Percentiles rank a stretch among this genome's conserved stretches.
Evolutionary conservation across 768 basidiomycete species (phyloP).

Genomic region (Pleurotus sapidus): DNA sequence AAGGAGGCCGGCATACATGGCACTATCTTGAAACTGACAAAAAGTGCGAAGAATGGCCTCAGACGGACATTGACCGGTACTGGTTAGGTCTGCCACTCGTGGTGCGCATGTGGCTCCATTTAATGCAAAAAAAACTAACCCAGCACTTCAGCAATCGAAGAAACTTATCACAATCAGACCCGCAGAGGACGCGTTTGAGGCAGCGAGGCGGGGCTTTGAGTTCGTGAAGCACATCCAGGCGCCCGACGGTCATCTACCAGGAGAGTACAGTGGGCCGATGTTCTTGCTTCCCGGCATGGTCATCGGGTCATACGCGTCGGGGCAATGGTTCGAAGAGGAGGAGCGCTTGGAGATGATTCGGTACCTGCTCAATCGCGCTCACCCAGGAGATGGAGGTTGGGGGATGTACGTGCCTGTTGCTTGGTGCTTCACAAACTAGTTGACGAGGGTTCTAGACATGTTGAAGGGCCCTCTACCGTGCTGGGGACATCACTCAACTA

Average conservation of each 20-base stretch:
- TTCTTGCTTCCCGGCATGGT: constrained; percentile 87
- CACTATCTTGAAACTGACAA: constrained; percentile 72
- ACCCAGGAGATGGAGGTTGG: constrained; percentile 91
- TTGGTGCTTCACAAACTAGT: constrained; percentile 8
- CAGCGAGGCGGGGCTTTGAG: constrained; percentile 81
- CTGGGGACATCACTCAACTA: constrained; percentile 97
- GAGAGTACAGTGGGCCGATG: constrained; percentile 93
- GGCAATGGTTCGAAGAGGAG: constrained; percentile 73
- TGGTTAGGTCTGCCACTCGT: constrained; percentile 82
- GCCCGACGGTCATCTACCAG: constrained; percentile 90
- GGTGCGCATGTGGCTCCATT: neutral
- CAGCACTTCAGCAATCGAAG: constrained; percentile 49
- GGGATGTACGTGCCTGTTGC: constrained; percentile 68
- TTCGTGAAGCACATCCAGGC: constrained; percentile 92
- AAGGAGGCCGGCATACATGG: constrained; percentile 85
- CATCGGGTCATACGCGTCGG: constrained; percentile 91
- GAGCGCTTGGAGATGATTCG: constrained; percentile 89
- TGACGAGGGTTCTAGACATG: constrained; percentile 55
- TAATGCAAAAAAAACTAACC: neutral
- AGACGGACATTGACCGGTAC: constrained; percentile 80
- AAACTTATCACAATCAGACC: constrained; percentile 45
- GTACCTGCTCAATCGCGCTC: constrained; percentile 81
- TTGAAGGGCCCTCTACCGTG: constrained; percentile 89
- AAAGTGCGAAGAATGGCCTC: constrained; percentile 60
- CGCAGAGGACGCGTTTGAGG: constrained; percentile 65